phyloP scores from a whole-genome alignment of 192 early-diverging fungal genomes.

The Gaertneriomyces sp. region DNA sequence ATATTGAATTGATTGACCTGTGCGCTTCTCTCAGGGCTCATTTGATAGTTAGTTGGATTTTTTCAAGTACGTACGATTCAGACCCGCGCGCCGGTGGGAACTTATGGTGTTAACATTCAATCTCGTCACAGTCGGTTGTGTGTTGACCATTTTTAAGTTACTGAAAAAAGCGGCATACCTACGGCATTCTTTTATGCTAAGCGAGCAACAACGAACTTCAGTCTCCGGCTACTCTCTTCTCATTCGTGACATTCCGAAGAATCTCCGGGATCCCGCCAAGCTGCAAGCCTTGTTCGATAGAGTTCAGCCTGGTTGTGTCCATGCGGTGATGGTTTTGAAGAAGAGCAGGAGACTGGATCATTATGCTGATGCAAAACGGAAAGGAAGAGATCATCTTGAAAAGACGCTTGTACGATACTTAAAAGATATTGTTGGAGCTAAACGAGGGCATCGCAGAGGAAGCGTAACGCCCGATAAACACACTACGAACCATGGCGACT shows the following conservation, averaged over 20 bases:
- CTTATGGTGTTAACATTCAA: neutral
- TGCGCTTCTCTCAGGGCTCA: conserved; percentile 39
- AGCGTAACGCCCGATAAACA: neutral
- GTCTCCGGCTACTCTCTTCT: conserved; percentile 17
- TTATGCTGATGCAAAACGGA: neutral
- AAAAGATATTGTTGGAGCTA: neutral
- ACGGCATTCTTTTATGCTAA: conserved; percentile 43
- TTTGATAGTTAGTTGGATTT: conserved; percentile 50
- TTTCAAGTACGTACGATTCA: conserved; percentile 46
- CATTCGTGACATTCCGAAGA: conserved; percentile 54
- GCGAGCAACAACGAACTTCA: conserved; percentile 9
- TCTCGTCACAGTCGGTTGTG: conserved; percentile 27
- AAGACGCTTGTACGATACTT: conserved; percentile 21
- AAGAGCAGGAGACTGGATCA: conserved; percentile 9
- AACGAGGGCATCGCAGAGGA: neutral
- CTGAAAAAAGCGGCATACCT: conserved; percentile 57
- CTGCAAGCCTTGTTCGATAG: conserved; percentile 29
- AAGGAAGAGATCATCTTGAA: conserved; percentile 14
- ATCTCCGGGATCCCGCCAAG: conserved; percentile 45
- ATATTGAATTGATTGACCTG: too few relatives aligned
- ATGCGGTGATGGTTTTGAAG: conserved; percentile 24
- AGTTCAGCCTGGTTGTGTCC: conserved; percentile 29
- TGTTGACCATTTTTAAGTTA: conserved; percentile 57
- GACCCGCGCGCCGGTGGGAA: neutral
- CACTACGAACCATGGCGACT: too few relatives aligned